Conservation (phyloP, 1,139 yeast species). For the Magnusiomyces fungicola region DNA sequence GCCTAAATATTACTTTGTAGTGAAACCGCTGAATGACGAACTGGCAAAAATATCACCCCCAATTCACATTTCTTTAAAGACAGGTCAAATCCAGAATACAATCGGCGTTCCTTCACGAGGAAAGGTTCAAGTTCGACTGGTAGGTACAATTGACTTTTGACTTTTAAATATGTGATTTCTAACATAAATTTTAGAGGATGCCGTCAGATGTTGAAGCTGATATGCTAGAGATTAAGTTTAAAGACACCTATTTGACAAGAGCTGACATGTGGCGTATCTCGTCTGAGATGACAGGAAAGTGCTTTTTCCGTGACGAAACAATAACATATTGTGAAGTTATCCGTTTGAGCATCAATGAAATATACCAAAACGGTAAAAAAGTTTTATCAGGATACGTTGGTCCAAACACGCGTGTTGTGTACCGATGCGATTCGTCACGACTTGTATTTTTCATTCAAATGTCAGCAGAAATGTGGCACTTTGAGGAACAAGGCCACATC, state of each 20-base stretch:
- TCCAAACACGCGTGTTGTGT: slow-evolving; percentile 68
- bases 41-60: slow-evolving; percentile 21
- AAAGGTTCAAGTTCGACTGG: slow-evolving; percentile 49
- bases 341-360: slow-evolving; percentile 56
- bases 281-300: slow-evolving; percentile 49
- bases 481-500: slow-evolving; percentile 93
- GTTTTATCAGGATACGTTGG: slow-evolving; percentile 55
- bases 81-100: slow-evolving; percentile 54
- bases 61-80: slow-evolving; percentile 47
- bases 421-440: slow-evolving; percentile 85
- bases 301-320: slow-evolving; percentile 63
- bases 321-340: slow-evolving; percentile 56
- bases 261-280: slow-evolving; percentile 93
- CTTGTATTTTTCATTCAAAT: slow-evolving; percentile 78
- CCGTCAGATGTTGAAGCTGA: slow-evolving; percentile 56
- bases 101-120: slow-evolving; percentile 65
- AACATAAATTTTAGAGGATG: background rate
- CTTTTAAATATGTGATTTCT: too few relatives aligned
- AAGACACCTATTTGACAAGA: slow-evolving; percentile 74
- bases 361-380: slow-evolving; percentile 61
- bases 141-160: slow-evolving; percentile 20
- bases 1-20: slow-evolving; percentile 40
- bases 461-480: slow-evolving; percentile 96
- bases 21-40: slow-evolving; percentile 35
- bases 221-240: slow-evolving; percentile 70